Conservation (phyloP, 2,329 filamentous ascomycete species). For the Epicoccum sorghinum region DNA sequence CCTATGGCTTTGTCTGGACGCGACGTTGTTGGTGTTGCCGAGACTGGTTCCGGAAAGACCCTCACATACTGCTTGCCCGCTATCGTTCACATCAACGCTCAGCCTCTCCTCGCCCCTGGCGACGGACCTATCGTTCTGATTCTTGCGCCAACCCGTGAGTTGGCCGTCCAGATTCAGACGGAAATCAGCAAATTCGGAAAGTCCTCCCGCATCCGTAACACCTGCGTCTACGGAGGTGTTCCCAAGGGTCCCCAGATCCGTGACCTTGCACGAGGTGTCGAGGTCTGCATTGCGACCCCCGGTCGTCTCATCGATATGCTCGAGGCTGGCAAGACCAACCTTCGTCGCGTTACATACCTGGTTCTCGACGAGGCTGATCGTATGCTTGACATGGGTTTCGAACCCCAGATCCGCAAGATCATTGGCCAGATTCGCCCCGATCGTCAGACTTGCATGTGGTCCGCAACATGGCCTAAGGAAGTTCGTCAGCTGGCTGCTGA, state of each 20-base stretch:
- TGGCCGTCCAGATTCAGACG: constrained; percentile 97
- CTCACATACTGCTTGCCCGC: constrained; percentile 97
- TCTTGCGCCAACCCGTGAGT: constrained; percentile 93
- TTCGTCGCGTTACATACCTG: constrained; percentile 95
- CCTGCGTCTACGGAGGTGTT: constrained; percentile 98
- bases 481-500: constrained; percentile 89
- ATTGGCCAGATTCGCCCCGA: constrained; percentile 97
- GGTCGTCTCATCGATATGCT: constrained; percentile 99
- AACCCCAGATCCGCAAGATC: constrained; percentile 99
- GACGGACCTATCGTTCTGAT: constrained; percentile 97
- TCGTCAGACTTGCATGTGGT: constrained; percentile 99
- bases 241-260: constrained; percentile 97
- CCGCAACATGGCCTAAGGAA: constrained; percentile 98
- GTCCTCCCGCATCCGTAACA: constrained; percentile 97
- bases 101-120: constrained; percentile 91
- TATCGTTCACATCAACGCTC: constrained; percentile 99
- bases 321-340: constrained; percentile 96
- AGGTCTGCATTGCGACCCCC: constrained; percentile 97
- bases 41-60: constrained; percentile 99
- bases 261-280: constrained; percentile 91
- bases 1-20: constrained; percentile 98
- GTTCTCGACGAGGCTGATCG: constrained; percentile 99
- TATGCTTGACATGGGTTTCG: constrained; percentile 99
- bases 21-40: constrained; percentile 97
- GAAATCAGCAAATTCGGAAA: constrained; percentile 99